These are phyloP conservation scores for Neonectria ditissima DNA, from an alignment of 2,329 filamentous ascomycete genomes.

Conservation along the genomic window DNA sequence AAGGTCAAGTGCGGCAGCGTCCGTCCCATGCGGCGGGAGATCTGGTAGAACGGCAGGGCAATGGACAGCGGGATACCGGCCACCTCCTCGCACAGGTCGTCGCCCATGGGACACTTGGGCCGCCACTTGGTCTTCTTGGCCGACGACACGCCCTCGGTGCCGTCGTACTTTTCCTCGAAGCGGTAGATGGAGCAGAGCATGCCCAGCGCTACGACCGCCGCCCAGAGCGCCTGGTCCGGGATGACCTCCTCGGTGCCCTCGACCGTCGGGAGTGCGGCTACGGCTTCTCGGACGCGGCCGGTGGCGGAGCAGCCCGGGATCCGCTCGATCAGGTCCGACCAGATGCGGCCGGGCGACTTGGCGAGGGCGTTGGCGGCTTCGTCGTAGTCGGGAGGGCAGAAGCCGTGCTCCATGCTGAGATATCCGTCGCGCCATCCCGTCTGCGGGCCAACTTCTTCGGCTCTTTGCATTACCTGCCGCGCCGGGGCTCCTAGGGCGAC, in stretches of 20 bases:
- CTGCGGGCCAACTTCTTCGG: constrained; percentile 62
- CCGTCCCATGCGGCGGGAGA: constrained; percentile 64
- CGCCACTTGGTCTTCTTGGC: constrained; percentile 45
- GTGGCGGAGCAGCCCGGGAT: constrained; percentile 65
- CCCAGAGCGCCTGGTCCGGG: constrained; percentile 65
- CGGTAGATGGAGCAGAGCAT: constrained; percentile 66
- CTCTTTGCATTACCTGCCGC: constrained; percentile 64
- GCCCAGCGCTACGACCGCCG: constrained; percentile 62
- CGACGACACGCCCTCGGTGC: constrained; percentile 60
- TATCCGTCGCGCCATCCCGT: constrained; percentile 63
- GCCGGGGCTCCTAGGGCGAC: constrained; percentile 66
- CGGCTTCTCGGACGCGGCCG: constrained; percentile 62
- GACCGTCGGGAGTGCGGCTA: constrained; percentile 61
- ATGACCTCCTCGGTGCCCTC: constrained; percentile 62
- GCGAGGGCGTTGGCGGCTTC: constrained; percentile 57
- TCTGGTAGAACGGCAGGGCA: constrained; percentile 62
- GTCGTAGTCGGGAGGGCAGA: constrained; percentile 63
- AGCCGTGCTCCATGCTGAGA: constrained; percentile 59
- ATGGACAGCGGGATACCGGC: constrained; percentile 62
- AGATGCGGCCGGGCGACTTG: constrained; percentile 64
- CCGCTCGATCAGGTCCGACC: constrained; percentile 65
- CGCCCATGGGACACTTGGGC: constrained; percentile 59
- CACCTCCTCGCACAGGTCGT: constrained; percentile 63
- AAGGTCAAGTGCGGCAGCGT: constrained; percentile 65
- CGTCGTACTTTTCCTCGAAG: constrained; percentile 65